Percentiles rank a stretch among this genome's conserved stretches.
Conservation (phyloP, 306 rosid genomes). For the Gynostemma pentaphyllum region DNA sequence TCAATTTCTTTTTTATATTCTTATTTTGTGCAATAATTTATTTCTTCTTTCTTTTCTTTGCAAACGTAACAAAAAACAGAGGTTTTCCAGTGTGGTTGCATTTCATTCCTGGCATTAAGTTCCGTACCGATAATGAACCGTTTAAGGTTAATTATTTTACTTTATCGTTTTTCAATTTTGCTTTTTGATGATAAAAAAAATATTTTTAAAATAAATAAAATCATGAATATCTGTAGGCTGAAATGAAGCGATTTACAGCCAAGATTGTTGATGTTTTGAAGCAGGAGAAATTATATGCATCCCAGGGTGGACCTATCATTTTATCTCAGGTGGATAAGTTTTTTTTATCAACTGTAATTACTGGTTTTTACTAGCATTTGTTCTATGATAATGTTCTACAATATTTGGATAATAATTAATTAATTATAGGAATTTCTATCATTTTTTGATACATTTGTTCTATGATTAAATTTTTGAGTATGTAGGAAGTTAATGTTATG, state of each 20-base stretch:
- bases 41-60: neutral
- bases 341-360: neutral
- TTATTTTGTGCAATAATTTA: neutral
- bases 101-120: slow-evolving; percentile 60
- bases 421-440: no score
- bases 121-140: slow-evolving; percentile 73
- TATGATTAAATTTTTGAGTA: no score
- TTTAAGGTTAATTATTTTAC: slow-evolving; percentile 46
- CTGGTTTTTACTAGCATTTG: neutral
- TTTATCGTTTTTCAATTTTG: neutral
- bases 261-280: slow-evolving; percentile 80
- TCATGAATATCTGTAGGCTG: slow-evolving; percentile 38
- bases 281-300: slow-evolving; percentile 67
- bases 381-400: neutral
- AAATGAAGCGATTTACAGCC: slow-evolving; percentile 77
- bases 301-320: slow-evolving; percentile 94
- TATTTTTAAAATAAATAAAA: no score
- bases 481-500: neutral
- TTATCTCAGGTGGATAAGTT: slow-evolving; percentile 86
- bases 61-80: slow-evolving; percentile 24
- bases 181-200: neutral
- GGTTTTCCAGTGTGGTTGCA: slow-evolving; percentile 94
- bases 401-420: neutral
- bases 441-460: no score
- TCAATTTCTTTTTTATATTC: neutral